Evolutionary conservation across 371 early-diverging fungal species (phyloP).

Genomic region (Mortierella sp.): DNA sequence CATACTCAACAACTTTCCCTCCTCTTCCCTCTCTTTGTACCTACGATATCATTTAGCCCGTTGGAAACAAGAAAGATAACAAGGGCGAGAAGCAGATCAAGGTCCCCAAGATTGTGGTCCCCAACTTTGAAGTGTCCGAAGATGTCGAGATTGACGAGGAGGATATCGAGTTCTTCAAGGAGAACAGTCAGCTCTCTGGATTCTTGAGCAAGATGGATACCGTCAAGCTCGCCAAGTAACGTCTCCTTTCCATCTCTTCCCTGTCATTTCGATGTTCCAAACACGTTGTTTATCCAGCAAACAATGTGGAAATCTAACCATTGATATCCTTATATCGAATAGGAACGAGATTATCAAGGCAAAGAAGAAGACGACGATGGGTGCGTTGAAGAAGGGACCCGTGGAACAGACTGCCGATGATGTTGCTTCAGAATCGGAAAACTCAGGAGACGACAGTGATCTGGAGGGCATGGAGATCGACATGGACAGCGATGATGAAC

Average conservation of each 20-base stretch:
- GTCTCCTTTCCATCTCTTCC: not conserved
- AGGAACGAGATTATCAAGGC: slow-evolving; percentile 59
- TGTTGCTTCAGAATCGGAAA: slow-evolving; percentile 60
- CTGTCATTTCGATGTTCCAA: not conserved
- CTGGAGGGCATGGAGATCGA: slow-evolving; percentile 59
- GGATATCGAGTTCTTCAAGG: slow-evolving; percentile 71
- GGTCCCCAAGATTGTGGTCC: slow-evolving; percentile 52
- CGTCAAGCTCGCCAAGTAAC: slow-evolving; percentile 56
- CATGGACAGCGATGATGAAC: slow-evolving; percentile 55
- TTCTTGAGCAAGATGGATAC: slow-evolving; percentile 64
- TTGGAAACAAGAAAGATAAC: slow-evolving; percentile 37
- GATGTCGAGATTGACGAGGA: slow-evolving; percentile 75
- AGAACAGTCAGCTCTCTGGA: slow-evolving; percentile 59
- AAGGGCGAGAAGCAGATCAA: slow-evolving; percentile 57
- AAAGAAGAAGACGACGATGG: slow-evolving; percentile 54
- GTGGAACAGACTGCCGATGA: slow-evolving; percentile 59
- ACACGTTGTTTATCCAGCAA: not conserved
- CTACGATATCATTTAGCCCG: not conserved
- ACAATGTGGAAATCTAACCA: not conserved
- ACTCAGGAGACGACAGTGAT: slow-evolving; percentile 56
- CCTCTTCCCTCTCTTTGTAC: not conserved
- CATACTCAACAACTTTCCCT: not conserved
- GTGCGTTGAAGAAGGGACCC: slow-evolving; percentile 44
- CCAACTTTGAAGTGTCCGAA: slow-evolving; percentile 53
- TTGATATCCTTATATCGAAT: not conserved